Evolutionary conservation across 2,329 filamentous ascomycete species (phyloP).

Genomic region (Exserohilum rostratum): DNA sequence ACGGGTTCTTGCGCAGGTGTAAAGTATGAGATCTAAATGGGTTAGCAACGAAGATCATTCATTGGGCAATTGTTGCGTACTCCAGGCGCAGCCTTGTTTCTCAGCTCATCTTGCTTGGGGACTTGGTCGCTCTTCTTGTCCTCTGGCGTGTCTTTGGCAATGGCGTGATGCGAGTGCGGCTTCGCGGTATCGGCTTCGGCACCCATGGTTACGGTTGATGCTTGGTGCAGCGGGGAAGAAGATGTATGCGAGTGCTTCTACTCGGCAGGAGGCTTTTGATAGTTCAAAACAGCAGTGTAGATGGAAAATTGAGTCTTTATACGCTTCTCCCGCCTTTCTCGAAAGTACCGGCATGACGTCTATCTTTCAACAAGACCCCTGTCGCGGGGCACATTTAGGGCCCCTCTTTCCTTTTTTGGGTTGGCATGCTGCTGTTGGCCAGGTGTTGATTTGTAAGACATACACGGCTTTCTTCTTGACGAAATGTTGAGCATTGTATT

Average conservation of each 20-base stretch:
- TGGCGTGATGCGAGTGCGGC: conserved; percentile 41
- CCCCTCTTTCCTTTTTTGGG: conserved; percentile 24
- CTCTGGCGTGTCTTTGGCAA: conserved; percentile 37
- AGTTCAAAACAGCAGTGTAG: background rate
- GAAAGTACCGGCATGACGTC: conserved; percentile 28
- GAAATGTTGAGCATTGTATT: background rate
- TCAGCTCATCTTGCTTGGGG: conserved; percentile 29
- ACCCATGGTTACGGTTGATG: conserved; percentile 25
- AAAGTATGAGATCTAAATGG: conserved; percentile 52
- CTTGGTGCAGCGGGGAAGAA: background rate
- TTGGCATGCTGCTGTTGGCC: conserved; percentile 5
- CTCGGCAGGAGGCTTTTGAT: conserved; percentile 4
- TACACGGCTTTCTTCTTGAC: background rate
- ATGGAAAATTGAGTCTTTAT: conserved; percentile 27
- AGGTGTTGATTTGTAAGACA: conserved; percentile 33
- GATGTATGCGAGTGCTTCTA: background rate
- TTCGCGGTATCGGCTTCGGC: conserved; percentile 29
- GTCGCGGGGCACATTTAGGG: conserved; percentile 18
- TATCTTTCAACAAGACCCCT: conserved; percentile 7
- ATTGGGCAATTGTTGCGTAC: conserved; percentile 30
- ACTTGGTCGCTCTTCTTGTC: conserved; percentile 29
- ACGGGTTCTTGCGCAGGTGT: conserved; percentile 55
- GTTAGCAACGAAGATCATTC: conserved; percentile 9
- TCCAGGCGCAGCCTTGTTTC: conserved; percentile 52
- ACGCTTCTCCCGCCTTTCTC: conserved; percentile 27